A percentile compares a stretch with the other conserved stretches of the same genome.
phyloP scores from a whole-genome alignment of 768 basidiomycete genomes.

The Pleurotus djamor region DNA sequence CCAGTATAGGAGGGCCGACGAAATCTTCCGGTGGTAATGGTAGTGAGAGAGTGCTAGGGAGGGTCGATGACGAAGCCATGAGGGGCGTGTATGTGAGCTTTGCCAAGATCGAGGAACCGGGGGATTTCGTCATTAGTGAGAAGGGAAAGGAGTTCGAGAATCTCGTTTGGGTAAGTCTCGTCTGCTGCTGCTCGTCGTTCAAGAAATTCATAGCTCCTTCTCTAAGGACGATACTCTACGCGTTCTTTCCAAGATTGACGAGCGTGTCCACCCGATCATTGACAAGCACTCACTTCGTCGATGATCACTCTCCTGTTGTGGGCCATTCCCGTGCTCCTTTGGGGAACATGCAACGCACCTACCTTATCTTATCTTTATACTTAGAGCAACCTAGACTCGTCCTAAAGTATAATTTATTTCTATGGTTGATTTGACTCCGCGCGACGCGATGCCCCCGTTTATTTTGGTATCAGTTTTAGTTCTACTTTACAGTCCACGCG shows the following conservation, averaged over 20 bases:
- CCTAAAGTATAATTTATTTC: no score
- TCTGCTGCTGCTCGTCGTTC: no score
- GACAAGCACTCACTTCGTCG: slow-evolving; percentile 11
- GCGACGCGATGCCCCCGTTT: no score
- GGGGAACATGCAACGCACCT: no score
- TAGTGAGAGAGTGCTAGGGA: background rate
- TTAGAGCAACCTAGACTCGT: no score
- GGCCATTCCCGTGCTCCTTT: no score
- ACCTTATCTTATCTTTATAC: no score
- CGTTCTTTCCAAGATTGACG: slow-evolving; percentile 15
- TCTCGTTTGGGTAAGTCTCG: slow-evolving; percentile 30
- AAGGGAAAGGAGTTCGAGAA: slow-evolving; percentile 25
- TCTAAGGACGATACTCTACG: slow-evolving; percentile 16
- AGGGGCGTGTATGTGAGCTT: slow-evolving; percentile 26
- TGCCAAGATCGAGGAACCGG: slow-evolving; percentile 23
- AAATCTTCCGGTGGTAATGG: background rate
- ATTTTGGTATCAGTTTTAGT: no score
- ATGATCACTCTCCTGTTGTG: background rate
- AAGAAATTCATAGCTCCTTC: background rate
- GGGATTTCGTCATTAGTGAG: slow-evolving; percentile 29
- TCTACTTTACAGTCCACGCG: no score
- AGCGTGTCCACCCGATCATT: slow-evolving; percentile 12
- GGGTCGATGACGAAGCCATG: slow-evolving; percentile 17
- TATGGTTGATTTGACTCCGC: no score
- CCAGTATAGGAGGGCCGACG: slow-evolving; percentile 20